A percentile compares a stretch with the other conserved stretches of the same genome.
Evolutionary conservation across 1,139 yeast species (phyloP).

Genomic region (Sugiyamaella grinbergsii): DNA sequence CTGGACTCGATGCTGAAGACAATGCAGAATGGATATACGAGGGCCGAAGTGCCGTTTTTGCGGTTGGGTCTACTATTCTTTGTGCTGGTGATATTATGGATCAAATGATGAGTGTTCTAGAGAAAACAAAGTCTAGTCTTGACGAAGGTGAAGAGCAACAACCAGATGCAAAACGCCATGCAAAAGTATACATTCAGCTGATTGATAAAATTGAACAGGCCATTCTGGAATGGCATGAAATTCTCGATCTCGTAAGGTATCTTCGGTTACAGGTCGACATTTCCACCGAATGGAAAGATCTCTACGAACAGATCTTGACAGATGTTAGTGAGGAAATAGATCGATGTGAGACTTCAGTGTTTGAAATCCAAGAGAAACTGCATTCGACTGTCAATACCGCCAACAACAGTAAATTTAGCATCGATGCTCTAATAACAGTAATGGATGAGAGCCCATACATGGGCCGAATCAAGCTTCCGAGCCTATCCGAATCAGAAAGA

Average conservation of each 20-base stretch:
- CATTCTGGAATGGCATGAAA: conserved; percentile 44
- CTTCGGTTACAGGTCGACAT: conserved; percentile 54
- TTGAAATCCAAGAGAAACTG: conserved; percentile 40
- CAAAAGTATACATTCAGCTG: conserved; percentile 24
- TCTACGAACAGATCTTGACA: conserved; percentile 53
- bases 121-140: conserved; percentile 29
- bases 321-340: conserved; percentile 56
- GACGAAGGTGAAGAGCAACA: conserved; percentile 28
- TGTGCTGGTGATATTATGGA: conserved; percentile 53
- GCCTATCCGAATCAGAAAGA: conserved; percentile 38
- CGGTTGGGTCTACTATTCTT: conserved; percentile 48
- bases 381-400: conserved; percentile 15
- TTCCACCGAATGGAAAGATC: conserved; percentile 60
- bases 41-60: conserved; percentile 50
- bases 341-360: conserved; percentile 45
- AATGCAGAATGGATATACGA: conserved; percentile 53
- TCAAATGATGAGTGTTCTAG: conserved; percentile 47
- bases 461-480: conserved; percentile 35
- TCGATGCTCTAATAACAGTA: conserved; percentile 26
- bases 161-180: conserved; percentile 1
- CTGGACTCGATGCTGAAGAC: conserved; percentile 32
- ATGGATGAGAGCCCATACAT: conserved; percentile 30
- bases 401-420: conserved; percentile 19
- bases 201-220: conserved; percentile 33
- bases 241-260: conserved; percentile 45